Base-by-base conservation (phyloP, 2,329 filamentous ascomycete species). In the Daldinia eschscholtzii region DNA sequence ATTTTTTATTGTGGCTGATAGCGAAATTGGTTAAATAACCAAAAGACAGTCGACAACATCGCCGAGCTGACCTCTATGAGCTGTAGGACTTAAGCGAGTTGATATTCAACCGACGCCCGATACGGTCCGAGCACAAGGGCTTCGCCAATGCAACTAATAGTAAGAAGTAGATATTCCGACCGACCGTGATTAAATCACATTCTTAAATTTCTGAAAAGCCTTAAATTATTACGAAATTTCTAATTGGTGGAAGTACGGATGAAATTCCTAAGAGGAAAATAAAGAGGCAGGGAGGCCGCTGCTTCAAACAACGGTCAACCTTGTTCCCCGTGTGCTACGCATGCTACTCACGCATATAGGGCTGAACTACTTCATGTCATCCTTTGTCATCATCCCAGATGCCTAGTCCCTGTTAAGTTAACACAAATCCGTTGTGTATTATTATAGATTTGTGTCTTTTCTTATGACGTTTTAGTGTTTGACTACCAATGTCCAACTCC, bases 61-160 rank as follows among this genome's bases (percentile, higher is more conserved):
- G 6, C 46, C 46, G 46, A 52, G 26, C 46, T 52, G 46, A 33
- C 10, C 26, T 52, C 1, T 35, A 23, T 6, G 46, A 33, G 6
- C 13, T 52, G 46, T 12, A 52, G 46, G 46, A 33, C 26, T 33
- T 52, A 26, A 33, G 26, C 15, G 15, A 52, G 26, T 30, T 26
- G 18, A 52, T 33, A 18, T 9, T 52, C 46, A 3, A 13, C 46
- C 46, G 46, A 52, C 46, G 46, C 46, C 46, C 46, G 46, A 52
- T 12, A 15, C 46, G 15, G 46, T 52, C 26, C 26, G 15, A 50
- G 12, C 23, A 50, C 42, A 23, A 23, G 20, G 42, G 42, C 18
- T 18, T 23, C 42, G 42, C 10, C 23, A 26, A 50, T 28, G 12
- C 12, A 15, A 7, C 44, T 50, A 50, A 50, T 28, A 50, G 4